Evolutionary conservation across 2,329 filamentous ascomycete species (phyloP), one percentile per base, ranked within the genome.

Genomic region (Xylaria sp.): DNA sequence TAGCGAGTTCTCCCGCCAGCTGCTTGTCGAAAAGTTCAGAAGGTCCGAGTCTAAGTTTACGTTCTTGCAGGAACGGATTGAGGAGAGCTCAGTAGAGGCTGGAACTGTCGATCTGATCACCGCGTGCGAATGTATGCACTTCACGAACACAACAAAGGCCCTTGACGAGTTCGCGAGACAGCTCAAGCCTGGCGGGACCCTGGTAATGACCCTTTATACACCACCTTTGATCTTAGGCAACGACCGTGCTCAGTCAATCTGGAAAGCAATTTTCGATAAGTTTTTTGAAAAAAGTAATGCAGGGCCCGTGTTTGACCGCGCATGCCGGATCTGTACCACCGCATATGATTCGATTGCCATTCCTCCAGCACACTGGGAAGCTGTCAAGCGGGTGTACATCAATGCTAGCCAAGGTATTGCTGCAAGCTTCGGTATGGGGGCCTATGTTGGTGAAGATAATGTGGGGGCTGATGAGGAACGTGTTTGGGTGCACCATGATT

Each of bases 91-190:
- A 1, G 58, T 71, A 17, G 54, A 52, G 21, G 27, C 58, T 5
- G 65, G 53, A 2, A 62, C 65, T 0, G 67, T 70, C 4, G 68
- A 74, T 49, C 17, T 72, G 15, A 41, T 73, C 9, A 51, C 67
- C 5, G 68, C 67, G 5, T 72, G 68, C 52, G 68, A 74, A 54
- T 71, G 65, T 11, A 70, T 73, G 11, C 71, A 72, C 5, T 74
- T 62, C 60, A 69, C 67, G 9, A 60, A 70, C 15, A 48, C 66
- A 0, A 48, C 47, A 1, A 19, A 19, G 19, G 65, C 68, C 1
- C 67, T 74, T 19, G 31, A 44, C 6, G 67, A 72, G 27, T 71
- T 72, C 54, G 58, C 62, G 2, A 60, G 70, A 47, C 58, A 72
- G 47, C 56, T 72, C 3, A 67, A 56, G 37, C 38, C 60, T 6